Percentiles rank a stretch among this genome's conserved stretches.
phyloP scores from a whole-genome alignment of 2,329 filamentous ascomycete genomes.

The Penicillium sp. region DNA sequence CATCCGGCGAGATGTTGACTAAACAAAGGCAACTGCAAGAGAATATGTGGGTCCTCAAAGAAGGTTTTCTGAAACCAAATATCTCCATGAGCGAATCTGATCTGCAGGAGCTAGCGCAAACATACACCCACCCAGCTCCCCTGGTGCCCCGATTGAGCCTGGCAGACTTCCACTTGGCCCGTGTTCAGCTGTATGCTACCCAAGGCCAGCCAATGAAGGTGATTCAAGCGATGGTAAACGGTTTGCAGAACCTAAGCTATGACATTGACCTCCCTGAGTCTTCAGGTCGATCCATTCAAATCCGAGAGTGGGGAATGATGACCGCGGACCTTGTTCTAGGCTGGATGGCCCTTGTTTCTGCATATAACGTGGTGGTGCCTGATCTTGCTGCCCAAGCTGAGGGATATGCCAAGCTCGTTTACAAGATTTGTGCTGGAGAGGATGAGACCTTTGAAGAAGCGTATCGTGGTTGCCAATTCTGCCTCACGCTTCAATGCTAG shows the following conservation, averaged over 20 bases:
- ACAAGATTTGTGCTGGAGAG: constrained; percentile 44
- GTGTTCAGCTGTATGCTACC: not conserved
- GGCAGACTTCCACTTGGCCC: not conserved
- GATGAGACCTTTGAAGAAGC: constrained; percentile 39
- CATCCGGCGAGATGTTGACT: not conserved
- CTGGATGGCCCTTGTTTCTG: constrained; percentile 37
- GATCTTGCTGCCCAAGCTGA: constrained; percentile 31
- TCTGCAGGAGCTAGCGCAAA: not conserved
- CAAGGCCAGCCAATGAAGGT: not conserved
- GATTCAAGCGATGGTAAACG: not conserved
- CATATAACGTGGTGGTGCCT: constrained; percentile 33
- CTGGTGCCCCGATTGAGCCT: not conserved
- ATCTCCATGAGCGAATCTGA: not conserved
- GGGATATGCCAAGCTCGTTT: constrained; percentile 40
- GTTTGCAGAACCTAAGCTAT: not conserved
- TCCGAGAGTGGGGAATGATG: constrained; percentile 40
- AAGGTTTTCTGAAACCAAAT: not conserved
- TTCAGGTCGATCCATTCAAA: not conserved
- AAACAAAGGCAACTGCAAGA: not conserved
- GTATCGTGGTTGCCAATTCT: constrained; percentile 16
- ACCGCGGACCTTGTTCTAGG: constrained; percentile 32
- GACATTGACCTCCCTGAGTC: not conserved
- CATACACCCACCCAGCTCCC: not conserved
- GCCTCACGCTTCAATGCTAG: not conserved
- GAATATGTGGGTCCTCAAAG: not conserved